Conservation (phyloP, 2,329 filamentous ascomycete species). For the Scedosporium minutisporum region DNA sequence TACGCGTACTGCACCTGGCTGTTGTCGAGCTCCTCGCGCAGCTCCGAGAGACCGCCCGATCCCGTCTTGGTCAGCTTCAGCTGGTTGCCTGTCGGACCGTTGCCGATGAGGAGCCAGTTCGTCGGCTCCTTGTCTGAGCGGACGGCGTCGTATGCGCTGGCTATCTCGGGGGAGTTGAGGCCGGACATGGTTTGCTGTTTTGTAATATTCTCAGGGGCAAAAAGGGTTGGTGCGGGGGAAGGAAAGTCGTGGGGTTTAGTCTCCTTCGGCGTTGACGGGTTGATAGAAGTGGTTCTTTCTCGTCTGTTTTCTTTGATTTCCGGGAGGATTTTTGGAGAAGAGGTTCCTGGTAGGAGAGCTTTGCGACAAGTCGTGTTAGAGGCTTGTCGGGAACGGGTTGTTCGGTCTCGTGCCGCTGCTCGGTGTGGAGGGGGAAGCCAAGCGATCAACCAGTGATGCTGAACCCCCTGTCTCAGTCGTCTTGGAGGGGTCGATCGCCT, state of each 20-base stretch:
- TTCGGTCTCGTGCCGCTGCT: neutral
- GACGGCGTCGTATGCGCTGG: constrained; percentile 56
- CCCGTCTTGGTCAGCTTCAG: constrained; percentile 48
- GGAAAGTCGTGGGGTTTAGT: neutral
- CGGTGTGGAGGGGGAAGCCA: neutral
- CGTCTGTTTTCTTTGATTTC: too few species aligned
- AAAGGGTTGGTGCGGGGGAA: neutral
- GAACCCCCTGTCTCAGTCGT: neutral
- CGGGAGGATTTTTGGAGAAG: neutral
- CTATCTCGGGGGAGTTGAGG: constrained; percentile 47
- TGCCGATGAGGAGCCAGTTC: constrained; percentile 60
- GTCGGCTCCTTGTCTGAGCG: constrained; percentile 55
- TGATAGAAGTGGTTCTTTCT: too few species aligned
- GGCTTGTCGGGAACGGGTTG: neutral
- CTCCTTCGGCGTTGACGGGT: too few species aligned
- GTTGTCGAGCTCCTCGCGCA: constrained; percentile 46
- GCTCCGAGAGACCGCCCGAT: constrained; percentile 49
- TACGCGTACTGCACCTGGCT: constrained; percentile 57
- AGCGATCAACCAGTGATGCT: neutral
- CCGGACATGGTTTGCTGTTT: constrained; percentile 37
- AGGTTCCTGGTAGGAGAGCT: neutral
- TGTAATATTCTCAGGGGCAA: neutral
- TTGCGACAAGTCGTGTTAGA: neutral
- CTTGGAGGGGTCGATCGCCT: too few species aligned
- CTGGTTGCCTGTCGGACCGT: constrained; percentile 46